Conservation (phyloP, 75 land plant species). For the Isoetes taiwanensis region DNA sequence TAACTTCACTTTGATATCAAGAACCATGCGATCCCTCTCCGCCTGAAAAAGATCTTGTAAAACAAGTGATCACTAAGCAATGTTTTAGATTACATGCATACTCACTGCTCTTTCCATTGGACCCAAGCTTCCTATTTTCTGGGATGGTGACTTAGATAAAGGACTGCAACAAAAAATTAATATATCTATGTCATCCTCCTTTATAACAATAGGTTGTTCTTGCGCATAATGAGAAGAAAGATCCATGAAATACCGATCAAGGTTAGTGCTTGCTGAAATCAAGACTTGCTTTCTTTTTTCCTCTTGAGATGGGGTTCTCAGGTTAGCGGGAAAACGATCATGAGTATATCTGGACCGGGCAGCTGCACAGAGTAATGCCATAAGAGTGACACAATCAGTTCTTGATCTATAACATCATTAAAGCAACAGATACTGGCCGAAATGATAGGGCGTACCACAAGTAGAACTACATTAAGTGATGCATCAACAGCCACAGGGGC, state of each 20-base stretch:
- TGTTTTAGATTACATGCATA: slow-evolving; percentile 1
- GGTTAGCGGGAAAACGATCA: slow-evolving; percentile 73
- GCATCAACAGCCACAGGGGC: too few relatives aligned
- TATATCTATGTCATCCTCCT: background rate
- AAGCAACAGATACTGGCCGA: too few relatives aligned
- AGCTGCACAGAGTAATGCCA: too few relatives aligned
- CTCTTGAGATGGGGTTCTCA: slow-evolving; percentile 76
- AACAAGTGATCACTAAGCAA: background rate
- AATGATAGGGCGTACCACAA: too few relatives aligned
- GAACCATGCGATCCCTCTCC: slow-evolving; percentile 89
- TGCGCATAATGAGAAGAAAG: too few relatives aligned
- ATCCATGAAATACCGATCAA: too few relatives aligned
- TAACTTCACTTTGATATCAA: slow-evolving; percentile 91
- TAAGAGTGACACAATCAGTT: too few relatives aligned
- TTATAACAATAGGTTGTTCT: background rate
- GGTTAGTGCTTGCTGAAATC: slow-evolving; percentile 47
- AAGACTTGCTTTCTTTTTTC: slow-evolving; percentile 77
- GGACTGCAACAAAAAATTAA: slow-evolving; percentile 25
- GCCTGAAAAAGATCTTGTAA: slow-evolving; percentile 36
- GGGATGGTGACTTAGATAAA: slow-evolving; percentile 14
- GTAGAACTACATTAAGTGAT: too few relatives aligned
- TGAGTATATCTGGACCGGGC: slow-evolving; percentile 56
- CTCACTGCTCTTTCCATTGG: slow-evolving; percentile 87
- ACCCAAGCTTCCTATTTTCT: slow-evolving; percentile 47
- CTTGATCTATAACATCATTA: too few relatives aligned